phyloP scores from a whole-genome alignment of 352 stramenopile species.

The Globisporangium rhizosaccharum region DNA sequence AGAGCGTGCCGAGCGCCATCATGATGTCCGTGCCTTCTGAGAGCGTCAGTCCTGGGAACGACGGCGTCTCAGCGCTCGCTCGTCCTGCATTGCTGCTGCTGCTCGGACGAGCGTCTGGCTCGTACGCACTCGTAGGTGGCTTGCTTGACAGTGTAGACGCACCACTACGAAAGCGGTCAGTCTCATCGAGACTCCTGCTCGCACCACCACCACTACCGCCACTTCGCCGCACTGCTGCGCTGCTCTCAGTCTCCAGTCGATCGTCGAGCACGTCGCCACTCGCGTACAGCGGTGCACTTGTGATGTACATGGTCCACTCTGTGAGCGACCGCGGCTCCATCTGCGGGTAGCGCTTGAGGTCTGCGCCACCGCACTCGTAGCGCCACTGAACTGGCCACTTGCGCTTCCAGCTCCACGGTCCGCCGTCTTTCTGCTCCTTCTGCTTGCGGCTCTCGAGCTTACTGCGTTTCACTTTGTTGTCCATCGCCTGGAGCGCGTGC shows the following conservation, averaged over 20 bases:
- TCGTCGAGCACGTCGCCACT: conserved; percentile 52
- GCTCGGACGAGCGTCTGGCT: neutral
- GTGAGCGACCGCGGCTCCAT: conserved; percentile 61
- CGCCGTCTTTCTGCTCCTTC: conserved; percentile 25
- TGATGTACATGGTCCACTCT: conserved; percentile 77
- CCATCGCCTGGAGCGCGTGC: conserved; percentile 50
- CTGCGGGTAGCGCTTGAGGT: conserved; percentile 53
- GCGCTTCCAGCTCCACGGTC: conserved; percentile 25
- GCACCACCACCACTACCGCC: neutral
- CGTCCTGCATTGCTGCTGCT: neutral
- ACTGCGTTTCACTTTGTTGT: conserved; percentile 53
- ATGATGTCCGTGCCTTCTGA: conserved; percentile 80
- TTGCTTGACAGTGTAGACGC: too few relatives aligned
- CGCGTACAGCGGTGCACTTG: conserved; percentile 56
- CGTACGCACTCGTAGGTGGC: too few relatives aligned
- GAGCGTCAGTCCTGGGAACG: conserved; percentile 48
- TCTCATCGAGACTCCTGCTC: neutral
- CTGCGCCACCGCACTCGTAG: conserved; percentile 67
- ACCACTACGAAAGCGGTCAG: too few relatives aligned
- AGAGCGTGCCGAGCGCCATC: conserved; percentile 53
- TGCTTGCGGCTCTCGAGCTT: conserved; percentile 32
- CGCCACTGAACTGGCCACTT: conserved; percentile 71
- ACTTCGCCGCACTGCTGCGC: neutral
- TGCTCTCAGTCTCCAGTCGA: conserved; percentile 6
- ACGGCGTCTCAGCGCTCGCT: neutral